Conservation (phyloP, 1,284 basidiomycete genomes). For the Heterobasidion irregulare region DNA sequence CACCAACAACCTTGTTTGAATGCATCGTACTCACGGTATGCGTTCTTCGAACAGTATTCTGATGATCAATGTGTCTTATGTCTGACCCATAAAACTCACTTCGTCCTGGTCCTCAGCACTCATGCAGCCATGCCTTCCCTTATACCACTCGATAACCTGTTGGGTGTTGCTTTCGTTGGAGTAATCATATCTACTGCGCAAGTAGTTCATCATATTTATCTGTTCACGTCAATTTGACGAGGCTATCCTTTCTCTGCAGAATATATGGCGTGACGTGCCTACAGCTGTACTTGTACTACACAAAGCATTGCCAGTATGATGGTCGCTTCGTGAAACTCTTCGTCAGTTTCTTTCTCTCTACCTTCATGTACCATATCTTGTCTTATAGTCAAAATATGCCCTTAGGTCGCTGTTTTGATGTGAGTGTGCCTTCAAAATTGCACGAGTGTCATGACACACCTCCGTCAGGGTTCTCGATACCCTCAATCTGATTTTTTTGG, state of each 20-base stretch:
- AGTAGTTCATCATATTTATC: neutral
- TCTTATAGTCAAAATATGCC: neutral
- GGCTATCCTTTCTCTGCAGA: neutral
- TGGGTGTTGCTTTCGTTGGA: constrained; percentile 6
- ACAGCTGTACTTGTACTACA: constrained; percentile 8
- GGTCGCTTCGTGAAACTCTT: constrained; percentile 4
- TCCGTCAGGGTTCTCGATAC: constrained; percentile 2
- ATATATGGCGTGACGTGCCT: constrained; percentile 8
- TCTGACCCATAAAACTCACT: too few relatives aligned
- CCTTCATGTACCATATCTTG: neutral
- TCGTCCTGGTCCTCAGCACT: neutral
- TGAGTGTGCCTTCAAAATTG: neutral
- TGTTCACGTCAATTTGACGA: neutral
- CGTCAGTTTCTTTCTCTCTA: neutral
- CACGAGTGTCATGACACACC: neutral
- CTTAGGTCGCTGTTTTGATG: constrained; percentile 6
- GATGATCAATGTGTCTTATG: too few relatives aligned
- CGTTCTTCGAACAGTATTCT: too few relatives aligned
- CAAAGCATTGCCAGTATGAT: constrained; percentile 4
- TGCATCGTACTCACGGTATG: too few relatives aligned
- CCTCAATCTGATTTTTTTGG: constrained; percentile 1
- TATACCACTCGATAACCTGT: constrained; percentile 3
- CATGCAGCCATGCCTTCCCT: neutral
- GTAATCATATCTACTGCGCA: constrained; percentile 7
- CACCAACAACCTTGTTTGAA: too few relatives aligned